These are phyloP conservation scores for Tolypocladium ovalisporum DNA, from an alignment of 2,329 filamentous ascomycete genomes.

Conservation along the genomic window DNA sequence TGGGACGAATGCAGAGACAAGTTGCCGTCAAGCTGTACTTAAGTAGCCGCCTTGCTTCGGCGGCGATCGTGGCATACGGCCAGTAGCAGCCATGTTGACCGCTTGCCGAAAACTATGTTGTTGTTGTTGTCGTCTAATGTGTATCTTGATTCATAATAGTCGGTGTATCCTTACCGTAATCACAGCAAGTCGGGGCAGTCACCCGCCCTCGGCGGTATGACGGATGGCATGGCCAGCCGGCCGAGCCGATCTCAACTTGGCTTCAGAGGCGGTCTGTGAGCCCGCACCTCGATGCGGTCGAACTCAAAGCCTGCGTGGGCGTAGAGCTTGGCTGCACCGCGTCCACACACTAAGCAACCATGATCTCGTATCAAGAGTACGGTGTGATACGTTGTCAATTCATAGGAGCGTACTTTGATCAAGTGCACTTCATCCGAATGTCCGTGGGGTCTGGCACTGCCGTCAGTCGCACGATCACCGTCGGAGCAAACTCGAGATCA, in stretches of 20 bases:
- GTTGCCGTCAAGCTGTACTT: background rate
- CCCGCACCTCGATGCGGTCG: background rate
- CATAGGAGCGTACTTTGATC: background rate
- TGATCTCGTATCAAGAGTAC: background rate
- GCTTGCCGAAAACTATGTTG: background rate
- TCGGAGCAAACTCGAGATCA: background rate
- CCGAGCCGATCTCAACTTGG: background rate
- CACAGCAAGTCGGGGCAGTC: background rate
- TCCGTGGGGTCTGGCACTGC: background rate
- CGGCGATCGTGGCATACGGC: background rate
- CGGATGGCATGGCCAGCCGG: background rate
- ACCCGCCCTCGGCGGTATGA: background rate
- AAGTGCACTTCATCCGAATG: background rate
- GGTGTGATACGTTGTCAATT: too few species aligned
- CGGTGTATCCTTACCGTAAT: background rate
- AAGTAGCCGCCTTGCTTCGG: conserved; percentile 6
- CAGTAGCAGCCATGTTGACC: background rate
- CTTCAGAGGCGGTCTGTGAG: background rate
- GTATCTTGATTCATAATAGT: background rate
- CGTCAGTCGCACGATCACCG: background rate
- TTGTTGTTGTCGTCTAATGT: background rate
- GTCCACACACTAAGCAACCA: background rate
- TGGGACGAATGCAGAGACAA: background rate
- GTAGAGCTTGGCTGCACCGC: background rate
- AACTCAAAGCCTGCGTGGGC: background rate